Conservation (phyloP, 2,329 filamentous ascomycete species). For the Trichoderma pleuroti region DNA sequence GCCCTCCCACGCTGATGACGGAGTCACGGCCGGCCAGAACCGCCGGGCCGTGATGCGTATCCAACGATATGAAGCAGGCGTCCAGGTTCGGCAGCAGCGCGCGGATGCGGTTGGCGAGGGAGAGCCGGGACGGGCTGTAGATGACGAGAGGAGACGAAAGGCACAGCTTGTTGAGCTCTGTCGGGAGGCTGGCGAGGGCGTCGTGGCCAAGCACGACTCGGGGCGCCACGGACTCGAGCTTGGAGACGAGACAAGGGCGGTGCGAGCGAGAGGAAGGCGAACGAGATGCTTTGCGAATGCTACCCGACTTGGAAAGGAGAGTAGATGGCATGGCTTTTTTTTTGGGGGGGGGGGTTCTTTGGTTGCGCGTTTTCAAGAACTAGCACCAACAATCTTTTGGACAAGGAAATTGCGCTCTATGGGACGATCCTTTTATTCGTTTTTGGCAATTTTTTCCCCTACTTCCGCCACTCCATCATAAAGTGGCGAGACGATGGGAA, state of each 20-base stretch:
- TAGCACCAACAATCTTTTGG: background rate
- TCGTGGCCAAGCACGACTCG: slow-evolving; percentile 36
- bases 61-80: slow-evolving; percentile 33
- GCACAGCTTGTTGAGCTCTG: slow-evolving; percentile 33
- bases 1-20: slow-evolving; percentile 59
- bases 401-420: background rate
- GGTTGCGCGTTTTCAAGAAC: background rate
- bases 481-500: slow-evolving; percentile 9
- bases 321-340: slow-evolving; percentile 8
- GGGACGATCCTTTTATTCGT: background rate
- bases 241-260: background rate
- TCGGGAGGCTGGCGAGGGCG: slow-evolving; percentile 32
- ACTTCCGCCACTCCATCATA: background rate
- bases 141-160: slow-evolving; percentile 37
- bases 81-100: slow-evolving; percentile 34
- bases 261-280: background rate
- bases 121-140: slow-evolving; percentile 37
- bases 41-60: slow-evolving; percentile 28
- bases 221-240: slow-evolving; percentile 23
- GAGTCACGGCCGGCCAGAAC: slow-evolving; percentile 45
- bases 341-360: too few relatives aligned
- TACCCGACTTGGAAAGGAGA: slow-evolving; percentile 3
- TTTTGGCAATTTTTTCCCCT: background rate
- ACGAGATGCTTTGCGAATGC: background rate
- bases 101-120: slow-evolving; percentile 34